phyloP scores from a whole-genome alignment of 345 rosid species.

The Carallia pectinifolia region DNA sequence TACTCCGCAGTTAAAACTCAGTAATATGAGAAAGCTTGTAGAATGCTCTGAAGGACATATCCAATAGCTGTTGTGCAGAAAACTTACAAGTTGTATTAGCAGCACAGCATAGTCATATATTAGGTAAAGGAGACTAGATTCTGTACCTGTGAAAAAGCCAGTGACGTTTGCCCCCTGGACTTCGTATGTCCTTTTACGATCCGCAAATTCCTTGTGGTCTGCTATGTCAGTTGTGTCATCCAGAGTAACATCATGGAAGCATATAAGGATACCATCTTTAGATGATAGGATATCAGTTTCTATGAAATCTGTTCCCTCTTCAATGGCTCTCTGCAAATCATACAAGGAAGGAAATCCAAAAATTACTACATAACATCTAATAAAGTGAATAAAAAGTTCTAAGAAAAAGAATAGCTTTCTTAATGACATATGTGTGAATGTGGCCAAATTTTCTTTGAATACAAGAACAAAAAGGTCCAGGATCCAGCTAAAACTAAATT shows the following conservation, averaged over 20 bases:
- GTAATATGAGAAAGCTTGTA: not conserved
- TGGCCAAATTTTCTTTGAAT: not conserved
- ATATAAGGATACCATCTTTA: slow-evolving; percentile 82
- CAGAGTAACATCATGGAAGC: slow-evolving; percentile 77
- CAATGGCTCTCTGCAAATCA: slow-evolving; percentile 77
- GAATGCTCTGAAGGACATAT: too few relatives aligned
- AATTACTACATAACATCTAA: not conserved
- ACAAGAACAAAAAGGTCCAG: not conserved
- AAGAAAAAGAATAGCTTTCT: not conserved
- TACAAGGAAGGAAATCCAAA: not conserved
- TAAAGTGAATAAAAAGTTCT: too few relatives aligned
- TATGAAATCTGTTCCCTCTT: slow-evolving; percentile 93
- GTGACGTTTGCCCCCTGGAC: slow-evolving; percentile 74
- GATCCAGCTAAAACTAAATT: not conserved
- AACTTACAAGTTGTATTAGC: not conserved
- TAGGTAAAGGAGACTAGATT: not conserved
- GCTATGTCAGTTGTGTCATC: slow-evolving; percentile 74
- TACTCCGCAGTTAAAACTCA: slow-evolving; percentile 1
- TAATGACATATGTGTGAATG: not conserved
- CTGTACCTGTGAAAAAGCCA: slow-evolving; percentile 80
- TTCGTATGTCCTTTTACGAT: slow-evolving; percentile 76
- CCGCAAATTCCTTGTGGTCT: slow-evolving; percentile 69
- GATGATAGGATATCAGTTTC: slow-evolving; percentile 79
- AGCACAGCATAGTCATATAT: slow-evolving; percentile 11
- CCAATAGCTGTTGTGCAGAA: too few relatives aligned